Base-by-base conservation (phyloP, 371 early-diverging fungal genomes). In the Mucor irregularis region DNA sequence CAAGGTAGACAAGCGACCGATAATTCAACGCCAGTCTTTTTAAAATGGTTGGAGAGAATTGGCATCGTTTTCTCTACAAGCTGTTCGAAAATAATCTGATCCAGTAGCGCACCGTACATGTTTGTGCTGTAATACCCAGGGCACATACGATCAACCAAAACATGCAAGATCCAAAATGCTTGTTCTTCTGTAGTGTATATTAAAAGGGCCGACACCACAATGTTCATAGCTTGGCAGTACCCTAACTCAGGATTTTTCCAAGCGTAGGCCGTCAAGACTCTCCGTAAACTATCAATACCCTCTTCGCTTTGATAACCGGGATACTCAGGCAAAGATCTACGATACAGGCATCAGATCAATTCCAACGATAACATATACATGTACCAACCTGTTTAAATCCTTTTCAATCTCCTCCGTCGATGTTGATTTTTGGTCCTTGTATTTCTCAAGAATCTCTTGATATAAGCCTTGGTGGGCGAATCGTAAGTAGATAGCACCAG, bases 221-320 rank as follows among this genome's bases (percentile, higher is more conserved):
- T 95, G 69, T 98, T 98, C 99, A 98, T 98, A 0, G 99, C 98
- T 68, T 98, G 98, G 69, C 98, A 97, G 69, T 98, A 98, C 9
- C 99, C 99, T 31, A 98, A 83, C 63, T 95, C 95, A 0, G 92
- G 88, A 60, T 93, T 86, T 43, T 86, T 87, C 86, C 89, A 88
- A 31, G 92, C 82, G 66, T 94, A 94, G 0, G 94, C 92, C 47
- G 83, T 85, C 26, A 98, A 74, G 13, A 97, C 97, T 16, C 94
- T 78, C 9, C 99, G 86, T 44, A 98, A 77, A 4, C 92, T 81
- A 37, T 91, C 78, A 46, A 98, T 97, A 0, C 99, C 99, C 60
- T 97, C 90, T 16, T 83, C 80, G 1, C 81, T 85, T 69, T 97
- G 96, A 74, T 94, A 98, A 0, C 94, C 97, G 2, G 87, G 66